Percentiles rank a stretch among this genome's conserved stretches.
Conservation (phyloP, 805 yeast species). For the Tetrapisispora phaffii region DNA sequence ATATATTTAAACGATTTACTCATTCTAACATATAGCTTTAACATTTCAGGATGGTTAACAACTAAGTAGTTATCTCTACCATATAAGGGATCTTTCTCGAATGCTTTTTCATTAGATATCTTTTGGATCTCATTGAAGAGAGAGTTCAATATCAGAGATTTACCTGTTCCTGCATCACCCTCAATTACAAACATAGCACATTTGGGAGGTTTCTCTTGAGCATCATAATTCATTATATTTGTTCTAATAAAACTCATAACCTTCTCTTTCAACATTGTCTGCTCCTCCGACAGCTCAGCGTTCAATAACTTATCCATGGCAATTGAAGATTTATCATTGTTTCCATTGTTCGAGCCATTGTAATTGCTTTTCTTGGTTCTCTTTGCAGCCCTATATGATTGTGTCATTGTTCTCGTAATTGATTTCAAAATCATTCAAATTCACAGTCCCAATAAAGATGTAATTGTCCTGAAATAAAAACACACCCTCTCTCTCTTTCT, state of each 20-base stretch:
- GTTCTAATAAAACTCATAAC: conserved; percentile 27
- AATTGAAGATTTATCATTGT: conserved; percentile 4
- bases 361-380: background rate
- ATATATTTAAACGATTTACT: conserved; percentile 32
- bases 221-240: conserved; percentile 12
- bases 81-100: conserved; percentile 8
- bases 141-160: conserved; percentile 35
- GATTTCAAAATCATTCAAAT: background rate
- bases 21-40: conserved; percentile 35
- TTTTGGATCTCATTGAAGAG: conserved; percentile 35
- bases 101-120: background rate
- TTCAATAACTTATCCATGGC: conserved; percentile 33
- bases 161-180: conserved; percentile 44
- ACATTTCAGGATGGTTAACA: conserved; percentile 42
- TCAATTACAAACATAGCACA: conserved; percentile 35
- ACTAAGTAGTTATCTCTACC: conserved; percentile 32
- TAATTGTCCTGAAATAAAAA: background rate
- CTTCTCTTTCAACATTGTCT: conserved; percentile 21
- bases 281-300: conserved; percentile 33
- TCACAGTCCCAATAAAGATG: background rate
- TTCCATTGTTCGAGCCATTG: background rate
- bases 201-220: conserved; percentile 6
- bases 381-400: background rate
- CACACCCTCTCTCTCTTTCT: background rate
- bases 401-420: background rate